Evolutionary conservation across 2,329 filamentous ascomycete genomes (phyloP), one percentile per base, ranked within the genome.

Genomic region (Macrophomina pseudophaseolina): DNA sequence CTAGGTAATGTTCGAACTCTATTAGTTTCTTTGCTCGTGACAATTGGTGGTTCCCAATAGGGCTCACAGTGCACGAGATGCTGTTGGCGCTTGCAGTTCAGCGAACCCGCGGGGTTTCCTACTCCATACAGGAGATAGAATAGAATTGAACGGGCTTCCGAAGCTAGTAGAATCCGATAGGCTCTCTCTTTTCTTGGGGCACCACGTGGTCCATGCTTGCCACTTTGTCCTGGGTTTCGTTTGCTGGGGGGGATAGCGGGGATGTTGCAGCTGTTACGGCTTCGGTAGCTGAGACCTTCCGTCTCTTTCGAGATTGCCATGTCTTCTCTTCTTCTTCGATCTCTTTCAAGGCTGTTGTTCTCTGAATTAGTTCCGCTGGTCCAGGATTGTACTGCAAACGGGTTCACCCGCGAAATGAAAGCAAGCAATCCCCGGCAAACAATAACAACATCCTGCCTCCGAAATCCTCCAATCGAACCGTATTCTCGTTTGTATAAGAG

Each of bases 291-390:
- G 42, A 46, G 8, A 73, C 73, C 66, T 68, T 75, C 64, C 74
- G 73, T 63, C 67, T 70, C 70, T 76, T 76, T 60, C 81, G 83
- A 16, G 80, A 74, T 69, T 81, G 82, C 68, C 83, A 87, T 9
- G 82, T 73, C 9, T 81, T 76, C 38, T 90, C 87, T 71, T 91
- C 88, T 58, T 84, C 83, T 75, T 91, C 88, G 66, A 93, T 87
- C 63, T 90, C 87, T 71, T 83, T 84, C 70, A 93, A 69, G 16
- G 91, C 89, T 91, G 68, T 48, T 91, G 68, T 48, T 67, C 48
- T 53, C 46, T 71, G 32, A 18, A n/a, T 68, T 58, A 75, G 70
- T 60, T 12, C 62, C 16, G 56, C 67, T 67, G 1, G 9, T 54
- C 14, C 33, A 40, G 23, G 23, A 23, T 23, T 23, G 23, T 23